phyloP scores from a whole-genome alignment of 2,329 filamentous ascomycete species.

The Emmonsia crescens region DNA sequence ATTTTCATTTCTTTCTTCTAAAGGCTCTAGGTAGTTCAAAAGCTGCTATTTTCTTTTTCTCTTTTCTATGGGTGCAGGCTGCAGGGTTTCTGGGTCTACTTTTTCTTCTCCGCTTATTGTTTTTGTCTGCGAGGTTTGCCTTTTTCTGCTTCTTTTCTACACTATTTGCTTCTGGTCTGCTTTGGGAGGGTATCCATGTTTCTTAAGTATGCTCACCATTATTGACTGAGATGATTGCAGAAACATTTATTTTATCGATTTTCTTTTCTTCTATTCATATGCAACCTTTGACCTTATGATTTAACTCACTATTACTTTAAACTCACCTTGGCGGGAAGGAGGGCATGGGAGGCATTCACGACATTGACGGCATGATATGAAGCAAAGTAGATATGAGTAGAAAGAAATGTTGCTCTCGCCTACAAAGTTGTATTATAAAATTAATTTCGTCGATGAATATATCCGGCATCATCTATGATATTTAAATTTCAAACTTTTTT shows the following conservation, averaged over 20 bases:
- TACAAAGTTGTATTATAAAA: neutral
- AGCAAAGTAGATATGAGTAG: neutral
- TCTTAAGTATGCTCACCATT: conserved; percentile 4
- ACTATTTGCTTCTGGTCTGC: neutral
- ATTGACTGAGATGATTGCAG: neutral
- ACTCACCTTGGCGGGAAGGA: neutral
- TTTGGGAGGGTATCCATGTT: conserved; percentile 5
- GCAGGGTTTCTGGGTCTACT: neutral
- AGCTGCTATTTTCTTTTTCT: neutral
- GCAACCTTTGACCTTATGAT: neutral
- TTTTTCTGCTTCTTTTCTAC: neutral
- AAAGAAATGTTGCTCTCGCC: neutral
- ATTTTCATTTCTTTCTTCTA: neutral
- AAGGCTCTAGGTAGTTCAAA: conserved; percentile 1
- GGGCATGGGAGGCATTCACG: neutral
- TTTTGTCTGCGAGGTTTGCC: neutral
- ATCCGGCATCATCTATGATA: neutral
- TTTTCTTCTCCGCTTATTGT: conserved; percentile 1
- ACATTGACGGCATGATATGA: neutral
- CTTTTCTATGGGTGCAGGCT: neutral
- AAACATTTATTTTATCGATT: neutral
- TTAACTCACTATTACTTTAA: neutral
- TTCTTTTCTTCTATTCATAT: neutral
- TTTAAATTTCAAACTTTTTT: neutral
- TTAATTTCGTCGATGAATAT: neutral